Evolutionary conservation across 208 protist species (phyloP).

Genomic region (Trypanosoma congolense): DNA sequence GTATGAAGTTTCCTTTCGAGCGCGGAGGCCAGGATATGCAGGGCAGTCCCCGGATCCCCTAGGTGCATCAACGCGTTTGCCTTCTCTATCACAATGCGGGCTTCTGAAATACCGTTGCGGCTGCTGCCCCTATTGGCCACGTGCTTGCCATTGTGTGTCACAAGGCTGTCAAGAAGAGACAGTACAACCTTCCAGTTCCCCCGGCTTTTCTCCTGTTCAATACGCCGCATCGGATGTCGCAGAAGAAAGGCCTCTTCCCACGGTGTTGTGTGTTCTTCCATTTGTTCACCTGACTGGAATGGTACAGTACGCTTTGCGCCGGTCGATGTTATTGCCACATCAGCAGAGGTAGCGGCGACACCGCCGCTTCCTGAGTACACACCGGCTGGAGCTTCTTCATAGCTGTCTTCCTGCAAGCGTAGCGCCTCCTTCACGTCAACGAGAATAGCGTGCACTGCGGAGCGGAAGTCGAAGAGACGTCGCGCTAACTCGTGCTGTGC

Average conservation of each 20-base stretch:
- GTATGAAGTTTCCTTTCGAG: constrained; percentile 2
- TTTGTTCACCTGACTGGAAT: not conserved
- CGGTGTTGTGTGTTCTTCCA: constrained; percentile 11
- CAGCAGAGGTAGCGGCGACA: not conserved
- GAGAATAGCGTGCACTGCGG: constrained; percentile 17
- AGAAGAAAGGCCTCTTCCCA: constrained; percentile 29
- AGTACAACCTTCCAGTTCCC: constrained; percentile 34
- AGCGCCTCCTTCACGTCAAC: constrained; percentile 17
- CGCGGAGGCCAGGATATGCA: constrained; percentile 18
- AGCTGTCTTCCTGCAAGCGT: constrained; percentile 10
- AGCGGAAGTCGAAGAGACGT: constrained; percentile 16
- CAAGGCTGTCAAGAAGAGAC: constrained; percentile 27
- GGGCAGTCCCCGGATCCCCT: constrained; percentile 10
- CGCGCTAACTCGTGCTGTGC: constrained; percentile 15
- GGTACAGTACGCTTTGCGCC: not conserved
- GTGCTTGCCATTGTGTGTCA: not conserved
- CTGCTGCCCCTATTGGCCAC: not conserved
- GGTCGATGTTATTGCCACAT: not conserved
- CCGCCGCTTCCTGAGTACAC: not conserved
- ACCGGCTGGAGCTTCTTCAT: not conserved
- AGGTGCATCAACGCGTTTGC: constrained; percentile 25
- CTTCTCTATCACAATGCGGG: constrained; percentile 18
- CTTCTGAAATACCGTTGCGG: constrained; percentile 3
- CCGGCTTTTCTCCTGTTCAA: constrained; percentile 20
- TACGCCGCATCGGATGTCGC: constrained; percentile 16